Conservation (phyloP, 2,329 filamentous ascomycete species). For the Aspergillus quadrilineatus region DNA sequence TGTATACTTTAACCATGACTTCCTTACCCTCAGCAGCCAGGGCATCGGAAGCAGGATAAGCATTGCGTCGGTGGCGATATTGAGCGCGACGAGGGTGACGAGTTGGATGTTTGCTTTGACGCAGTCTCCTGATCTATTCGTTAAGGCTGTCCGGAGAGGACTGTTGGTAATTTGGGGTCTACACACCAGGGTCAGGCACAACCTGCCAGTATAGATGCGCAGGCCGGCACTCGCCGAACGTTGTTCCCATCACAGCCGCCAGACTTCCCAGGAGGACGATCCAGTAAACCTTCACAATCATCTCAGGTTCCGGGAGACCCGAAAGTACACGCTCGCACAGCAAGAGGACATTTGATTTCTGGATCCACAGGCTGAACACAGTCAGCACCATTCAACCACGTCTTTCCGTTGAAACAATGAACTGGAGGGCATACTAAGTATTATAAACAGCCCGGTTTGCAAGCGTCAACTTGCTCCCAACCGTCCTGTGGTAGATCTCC, state of each 20-base stretch:
- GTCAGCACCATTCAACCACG: neutral
- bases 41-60: slow-evolving; percentile 15
- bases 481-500: slow-evolving; percentile 2
- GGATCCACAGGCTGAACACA: slow-evolving; percentile 12
- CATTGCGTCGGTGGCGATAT: slow-evolving; percentile 13
- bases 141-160: neutral
- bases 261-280: slow-evolving; percentile 5
- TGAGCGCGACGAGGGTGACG: slow-evolving; percentile 3
- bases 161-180: neutral
- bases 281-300: slow-evolving; percentile 15
- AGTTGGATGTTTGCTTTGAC: slow-evolving; percentile 5
- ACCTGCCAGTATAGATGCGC: slow-evolving; percentile 13
- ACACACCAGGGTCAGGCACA: slow-evolving; percentile 11
- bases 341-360: slow-evolving; percentile 14
- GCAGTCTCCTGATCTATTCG: slow-evolving; percentile 1
- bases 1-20: slow-evolving; percentile 10
- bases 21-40: slow-evolving; percentile 11
- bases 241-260: neutral
- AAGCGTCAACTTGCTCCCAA: slow-evolving; percentile 9
- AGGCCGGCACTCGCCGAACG: slow-evolving; percentile 11
- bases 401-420: neutral
- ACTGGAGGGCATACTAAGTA: slow-evolving; percentile 5
- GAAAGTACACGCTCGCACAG: slow-evolving; percentile 13
- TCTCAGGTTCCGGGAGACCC: slow-evolving; percentile 13
- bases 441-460: slow-evolving; percentile 8